A percentile compares a stretch with the other conserved stretches of the same genome.
These are phyloP conservation scores for Cantharellus anzutake DNA, from an alignment of 768 basidiomycete species.

Conservation along the genomic window DNA sequence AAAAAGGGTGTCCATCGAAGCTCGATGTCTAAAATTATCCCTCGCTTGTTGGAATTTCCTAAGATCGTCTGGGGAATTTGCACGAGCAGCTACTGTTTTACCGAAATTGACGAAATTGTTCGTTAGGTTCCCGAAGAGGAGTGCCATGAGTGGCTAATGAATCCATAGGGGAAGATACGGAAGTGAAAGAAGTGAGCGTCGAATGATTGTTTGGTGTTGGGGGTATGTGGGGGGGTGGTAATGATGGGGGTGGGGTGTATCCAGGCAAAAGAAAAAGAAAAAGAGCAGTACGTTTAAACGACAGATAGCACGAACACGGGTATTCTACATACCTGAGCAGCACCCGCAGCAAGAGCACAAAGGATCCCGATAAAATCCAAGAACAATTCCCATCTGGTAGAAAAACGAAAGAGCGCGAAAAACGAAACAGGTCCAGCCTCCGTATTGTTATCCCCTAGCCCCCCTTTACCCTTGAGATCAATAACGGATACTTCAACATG, in stretches of 20 bases:
- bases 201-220: too few relatives aligned
- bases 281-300: too few relatives aligned
- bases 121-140: constrained; percentile 21
- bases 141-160: constrained; percentile 10
- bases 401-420: constrained; percentile 20
- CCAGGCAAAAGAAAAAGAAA: too few relatives aligned
- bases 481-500: background rate
- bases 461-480: background rate
- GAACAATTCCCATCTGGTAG: constrained; percentile 17
- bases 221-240: too few relatives aligned
- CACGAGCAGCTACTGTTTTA: constrained; percentile 13
- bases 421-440: constrained; percentile 12
- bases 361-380: constrained; percentile 23
- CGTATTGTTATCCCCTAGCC: background rate
- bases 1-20: constrained; percentile 40
- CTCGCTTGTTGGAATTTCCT: constrained; percentile 20
- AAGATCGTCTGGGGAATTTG: constrained; percentile 13
- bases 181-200: too few relatives aligned
- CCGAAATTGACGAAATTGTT: constrained; percentile 10
- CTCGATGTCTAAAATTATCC: constrained; percentile 29
- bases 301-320: too few relatives aligned
- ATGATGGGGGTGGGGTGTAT: too few relatives aligned
- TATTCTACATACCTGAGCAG: constrained; percentile 12
- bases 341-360: constrained; percentile 18
- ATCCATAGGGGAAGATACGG: background rate